Percentiles rank a stretch among this genome's conserved stretches.
phyloP scores from a whole-genome alignment of 1,284 basidiomycete species.

The Xerocomus minutiporus region DNA sequence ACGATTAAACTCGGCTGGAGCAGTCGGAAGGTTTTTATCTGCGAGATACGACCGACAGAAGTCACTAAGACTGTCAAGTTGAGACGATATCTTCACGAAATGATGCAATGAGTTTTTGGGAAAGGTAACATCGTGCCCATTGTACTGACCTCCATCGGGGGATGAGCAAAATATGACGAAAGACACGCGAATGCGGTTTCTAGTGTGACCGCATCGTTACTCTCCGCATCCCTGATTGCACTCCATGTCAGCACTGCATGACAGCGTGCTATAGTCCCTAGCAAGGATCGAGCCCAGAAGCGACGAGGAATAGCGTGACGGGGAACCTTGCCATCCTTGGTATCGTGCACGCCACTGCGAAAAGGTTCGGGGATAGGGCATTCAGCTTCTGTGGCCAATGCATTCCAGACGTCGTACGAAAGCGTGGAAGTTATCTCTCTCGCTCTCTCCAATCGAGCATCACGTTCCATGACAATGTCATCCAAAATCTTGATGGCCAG shows the following conservation, averaged over 20 bases:
- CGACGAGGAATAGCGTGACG: slow-evolving; percentile 43
- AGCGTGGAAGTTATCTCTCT: slow-evolving; percentile 33
- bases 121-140: not conserved
- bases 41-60: slow-evolving; percentile 40
- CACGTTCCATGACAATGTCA: slow-evolving; percentile 34
- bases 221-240: slow-evolving; percentile 19
- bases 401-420: slow-evolving; percentile 54
- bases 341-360: slow-evolving; percentile 12
- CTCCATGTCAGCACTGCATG: slow-evolving; percentile 44
- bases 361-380: slow-evolving; percentile 36
- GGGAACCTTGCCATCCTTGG: slow-evolving; percentile 13
- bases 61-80: slow-evolving; percentile 40
- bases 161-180: slow-evolving; percentile 53
- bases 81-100: slow-evolving; percentile 32
- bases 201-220: slow-evolving; percentile 33
- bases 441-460: slow-evolving; percentile 36
- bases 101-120: not conserved
- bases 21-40: slow-evolving; percentile 20
- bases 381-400: slow-evolving; percentile 38
- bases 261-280: slow-evolving; percentile 42
- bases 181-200: slow-evolving; percentile 47
- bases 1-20: slow-evolving; percentile 27
- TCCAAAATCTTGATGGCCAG: slow-evolving; percentile 40
- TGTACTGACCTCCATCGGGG: slow-evolving; percentile 40
- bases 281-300: slow-evolving; percentile 50